Conservation (phyloP, 257 asterid genomes). For the Solanum tarapatanum region DNA sequence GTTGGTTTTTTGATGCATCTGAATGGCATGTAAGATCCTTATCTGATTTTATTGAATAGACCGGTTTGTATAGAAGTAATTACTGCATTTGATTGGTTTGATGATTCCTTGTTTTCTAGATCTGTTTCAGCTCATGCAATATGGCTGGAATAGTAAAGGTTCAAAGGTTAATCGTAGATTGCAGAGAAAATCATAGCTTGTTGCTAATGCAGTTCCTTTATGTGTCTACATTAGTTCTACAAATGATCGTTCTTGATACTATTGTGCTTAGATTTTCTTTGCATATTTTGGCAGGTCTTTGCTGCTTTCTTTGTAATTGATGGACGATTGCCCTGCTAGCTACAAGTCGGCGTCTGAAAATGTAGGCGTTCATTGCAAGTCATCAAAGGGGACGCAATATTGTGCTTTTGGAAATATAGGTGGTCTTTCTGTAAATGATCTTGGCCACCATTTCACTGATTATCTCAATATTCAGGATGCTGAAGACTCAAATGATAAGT, state of each 20-base stretch:
- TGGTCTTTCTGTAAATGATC: conserved; percentile 13
- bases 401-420: background rate
- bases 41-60: background rate
- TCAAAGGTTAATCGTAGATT: background rate
- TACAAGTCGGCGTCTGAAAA: conserved; percentile 8
- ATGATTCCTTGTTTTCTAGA: background rate
- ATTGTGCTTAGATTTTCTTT: background rate
- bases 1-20: background rate
- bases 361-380: conserved; percentile 6
- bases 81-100: background rate
- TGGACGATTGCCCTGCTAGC: conserved; percentile 18
- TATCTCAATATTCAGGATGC: conserved; percentile 7
- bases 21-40: background rate
- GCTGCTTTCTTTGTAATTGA: conserved; percentile 9
- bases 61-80: background rate
- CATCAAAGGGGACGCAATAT: conserved; percentile 5
- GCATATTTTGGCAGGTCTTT: conserved; percentile 4
- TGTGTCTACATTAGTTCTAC: background rate
- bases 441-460: conserved; percentile 20
- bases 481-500: conserved; percentile 1
- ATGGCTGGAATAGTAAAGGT: background rate
- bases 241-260: background rate
- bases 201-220: background rate
- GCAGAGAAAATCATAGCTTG: background rate
- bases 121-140: background rate